Evolutionary conservation across 768 basidiomycete species (phyloP).

Genomic region (Russula ochroleuca): DNA sequence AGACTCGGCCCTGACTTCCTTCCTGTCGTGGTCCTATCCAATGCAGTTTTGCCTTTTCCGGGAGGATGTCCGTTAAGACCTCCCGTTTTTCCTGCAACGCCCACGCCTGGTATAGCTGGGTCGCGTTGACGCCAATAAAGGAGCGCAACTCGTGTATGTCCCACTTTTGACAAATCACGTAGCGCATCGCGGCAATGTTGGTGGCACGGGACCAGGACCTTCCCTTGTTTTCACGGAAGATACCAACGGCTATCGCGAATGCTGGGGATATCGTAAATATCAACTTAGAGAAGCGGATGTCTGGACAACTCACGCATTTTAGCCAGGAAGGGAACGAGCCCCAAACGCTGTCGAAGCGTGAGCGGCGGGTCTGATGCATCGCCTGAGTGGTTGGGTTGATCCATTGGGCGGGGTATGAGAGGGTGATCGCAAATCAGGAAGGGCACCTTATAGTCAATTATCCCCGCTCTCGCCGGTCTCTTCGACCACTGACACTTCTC

Average conservation of each 20-base stretch:
- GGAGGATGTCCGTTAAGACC: constrained; percentile 1
- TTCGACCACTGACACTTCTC: not conserved
- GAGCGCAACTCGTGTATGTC: not conserved
- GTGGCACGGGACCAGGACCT: constrained; percentile 12
- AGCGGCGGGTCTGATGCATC: not conserved
- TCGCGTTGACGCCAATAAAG: constrained; percentile 4
- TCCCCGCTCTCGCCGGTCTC: not conserved
- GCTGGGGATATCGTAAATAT: not conserved
- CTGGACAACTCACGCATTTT: not conserved
- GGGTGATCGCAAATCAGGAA: not conserved
- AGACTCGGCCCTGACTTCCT: not conserved
- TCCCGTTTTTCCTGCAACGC: not conserved
- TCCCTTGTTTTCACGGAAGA: constrained; percentile 11
- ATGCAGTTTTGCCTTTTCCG: constrained; percentile 11
- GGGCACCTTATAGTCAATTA: not conserved
- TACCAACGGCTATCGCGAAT: constrained; percentile 8
- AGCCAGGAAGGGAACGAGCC: not conserved
- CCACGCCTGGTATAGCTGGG: constrained; percentile 2
- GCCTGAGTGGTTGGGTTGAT: not conserved
- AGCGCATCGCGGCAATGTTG: not conserved
- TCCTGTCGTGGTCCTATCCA: constrained; percentile 18
- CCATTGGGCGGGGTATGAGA: not conserved
- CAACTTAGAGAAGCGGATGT: not conserved
- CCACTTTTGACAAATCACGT: constrained; percentile 1
- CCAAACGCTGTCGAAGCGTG: constrained; percentile 2